Evolutionary conservation across 805 yeast species (phyloP).

Genomic region (Dipodascus albidus): DNA sequence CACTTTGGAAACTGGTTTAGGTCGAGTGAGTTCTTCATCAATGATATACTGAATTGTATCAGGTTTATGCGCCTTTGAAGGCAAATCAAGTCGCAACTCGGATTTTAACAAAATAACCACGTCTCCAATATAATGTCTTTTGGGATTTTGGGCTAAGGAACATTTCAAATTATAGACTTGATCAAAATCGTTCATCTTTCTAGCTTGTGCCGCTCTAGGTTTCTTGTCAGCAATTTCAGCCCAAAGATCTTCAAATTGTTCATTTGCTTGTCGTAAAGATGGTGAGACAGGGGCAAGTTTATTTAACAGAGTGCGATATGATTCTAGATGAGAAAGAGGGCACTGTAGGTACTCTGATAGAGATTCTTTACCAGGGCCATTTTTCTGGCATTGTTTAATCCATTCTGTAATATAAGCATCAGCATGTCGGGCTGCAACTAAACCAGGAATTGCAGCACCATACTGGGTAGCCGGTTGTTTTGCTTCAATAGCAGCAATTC

Average conservation of each 20-base stretch:
- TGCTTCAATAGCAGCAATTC: constrained; percentile 5
- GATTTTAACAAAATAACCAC: constrained; percentile 6
- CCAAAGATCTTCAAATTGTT: constrained; percentile 5
- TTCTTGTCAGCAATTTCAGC: constrained; percentile 10
- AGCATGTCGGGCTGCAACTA: constrained; percentile 9
- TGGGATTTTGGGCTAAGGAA: constrained; percentile 1
- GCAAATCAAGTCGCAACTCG: constrained; percentile 4
- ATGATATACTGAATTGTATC: background rate
- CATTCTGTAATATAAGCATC: constrained; percentile 15
- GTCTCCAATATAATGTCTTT: constrained; percentile 9
- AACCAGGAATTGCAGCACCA: constrained; percentile 3
- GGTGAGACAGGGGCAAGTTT: constrained; percentile 5
- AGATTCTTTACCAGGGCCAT: constrained; percentile 9
- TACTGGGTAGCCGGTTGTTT: constrained; percentile 1
- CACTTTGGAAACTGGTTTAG: constrained; percentile 2
- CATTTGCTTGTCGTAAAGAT: constrained; percentile 6
- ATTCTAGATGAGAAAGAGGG: constrained; percentile 14
- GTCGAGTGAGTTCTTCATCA: background rate
- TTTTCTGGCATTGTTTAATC: constrained; percentile 8
- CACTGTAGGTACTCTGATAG: constrained; percentile 13
- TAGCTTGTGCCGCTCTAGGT: constrained; percentile 10
- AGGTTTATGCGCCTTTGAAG: constrained; percentile 1
- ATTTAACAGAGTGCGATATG: constrained; percentile 10
- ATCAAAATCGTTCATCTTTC: constrained; percentile 10
- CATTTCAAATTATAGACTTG: constrained; percentile 11